These are phyloP conservation scores for Sordariomycetes sp. DNA, from an alignment of 2,329 filamentous ascomycete species.

Conservation along the genomic window DNA sequence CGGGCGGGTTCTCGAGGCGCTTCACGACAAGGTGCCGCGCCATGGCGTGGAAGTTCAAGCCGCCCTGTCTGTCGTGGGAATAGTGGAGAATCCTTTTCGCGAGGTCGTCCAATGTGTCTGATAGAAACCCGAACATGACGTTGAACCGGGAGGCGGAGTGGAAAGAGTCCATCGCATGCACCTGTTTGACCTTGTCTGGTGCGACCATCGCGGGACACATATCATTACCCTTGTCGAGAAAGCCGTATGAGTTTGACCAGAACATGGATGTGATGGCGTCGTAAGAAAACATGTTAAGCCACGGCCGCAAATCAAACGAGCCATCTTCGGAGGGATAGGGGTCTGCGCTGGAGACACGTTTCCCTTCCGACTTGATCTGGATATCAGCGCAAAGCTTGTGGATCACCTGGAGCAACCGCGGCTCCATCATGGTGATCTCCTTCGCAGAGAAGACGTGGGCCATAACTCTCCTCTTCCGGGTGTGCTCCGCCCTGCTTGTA, in stretches of 20 bases:
- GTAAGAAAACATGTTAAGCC: conserved; percentile 7
- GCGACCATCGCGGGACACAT: background rate
- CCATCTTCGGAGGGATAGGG: background rate
- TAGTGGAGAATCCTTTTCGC: background rate
- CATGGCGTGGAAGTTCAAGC: conserved; percentile 1
- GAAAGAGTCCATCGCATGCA: conserved; percentile 6
- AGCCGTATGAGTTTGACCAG: conserved; percentile 3
- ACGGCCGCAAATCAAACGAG: conserved; percentile 3
- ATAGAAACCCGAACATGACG: background rate
- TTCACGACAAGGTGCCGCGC: background rate
- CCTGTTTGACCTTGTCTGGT: background rate
- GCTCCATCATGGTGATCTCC: conserved; percentile 5
- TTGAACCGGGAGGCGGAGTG: background rate
- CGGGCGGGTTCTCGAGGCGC: background rate
- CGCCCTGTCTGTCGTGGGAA: background rate
- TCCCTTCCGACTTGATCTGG: conserved; percentile 2
- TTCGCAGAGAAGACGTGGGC: conserved; percentile 4
- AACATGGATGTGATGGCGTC: conserved; percentile 6
- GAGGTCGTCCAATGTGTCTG: background rate
- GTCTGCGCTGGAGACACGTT: background rate
- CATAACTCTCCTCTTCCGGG: conserved; percentile 1
- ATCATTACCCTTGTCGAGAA: conserved; percentile 3
- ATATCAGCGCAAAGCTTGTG: background rate
- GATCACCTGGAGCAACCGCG: conserved; percentile 1
- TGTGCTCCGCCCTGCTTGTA: conserved; percentile 3